phyloP scores from a whole-genome alignment of 352 stramenopile species.

The Pythium brassicae region DNA sequence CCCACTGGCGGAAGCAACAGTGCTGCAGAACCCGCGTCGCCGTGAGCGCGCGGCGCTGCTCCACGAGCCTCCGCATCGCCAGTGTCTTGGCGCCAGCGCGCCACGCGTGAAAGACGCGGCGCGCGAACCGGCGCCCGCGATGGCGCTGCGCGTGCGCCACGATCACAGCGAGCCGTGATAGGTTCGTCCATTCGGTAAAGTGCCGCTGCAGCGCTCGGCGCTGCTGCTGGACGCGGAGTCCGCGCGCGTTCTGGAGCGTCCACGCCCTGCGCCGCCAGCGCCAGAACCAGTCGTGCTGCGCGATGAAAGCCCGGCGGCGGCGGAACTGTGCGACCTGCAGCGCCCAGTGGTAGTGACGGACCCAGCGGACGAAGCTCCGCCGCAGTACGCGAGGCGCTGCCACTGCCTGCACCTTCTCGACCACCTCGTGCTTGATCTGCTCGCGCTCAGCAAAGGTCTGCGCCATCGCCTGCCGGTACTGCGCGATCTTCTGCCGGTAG shows the following conservation, averaged over 20 bases:
- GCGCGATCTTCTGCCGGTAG: conserved; percentile 40
- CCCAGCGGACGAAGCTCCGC: conserved; percentile 60
- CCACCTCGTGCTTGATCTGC: conserved; percentile 54
- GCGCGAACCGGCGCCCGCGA: conserved; percentile 21
- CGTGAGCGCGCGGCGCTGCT: background rate
- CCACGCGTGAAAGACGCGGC: conserved; percentile 36
- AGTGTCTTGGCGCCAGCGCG: conserved; percentile 10
- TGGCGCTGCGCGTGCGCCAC: conserved; percentile 25
- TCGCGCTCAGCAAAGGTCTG: conserved; percentile 42
- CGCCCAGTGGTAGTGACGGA: conserved; percentile 46
- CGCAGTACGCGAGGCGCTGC: conserved; percentile 48
- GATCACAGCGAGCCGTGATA: conserved; percentile 51
- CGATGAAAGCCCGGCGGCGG: conserved; percentile 39
- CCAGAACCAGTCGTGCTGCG: conserved; percentile 65
- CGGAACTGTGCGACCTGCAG: conserved; percentile 42
- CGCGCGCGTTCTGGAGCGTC: conserved; percentile 37
- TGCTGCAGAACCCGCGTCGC: conserved; percentile 1
- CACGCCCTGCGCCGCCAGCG: conserved; percentile 49
- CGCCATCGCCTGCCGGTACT: conserved; percentile 33
- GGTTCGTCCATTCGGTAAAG: conserved; percentile 54
- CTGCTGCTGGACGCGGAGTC: conserved; percentile 20
- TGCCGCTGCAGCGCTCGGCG: conserved; percentile 20
- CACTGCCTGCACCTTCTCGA: conserved; percentile 29
- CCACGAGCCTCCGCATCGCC: background rate
- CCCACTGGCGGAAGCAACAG: conserved; percentile 9